Evolutionary conservation across 495 filamentous ascomycete species (phyloP).

Genomic region (Aspergillus cavernicola): DNA sequence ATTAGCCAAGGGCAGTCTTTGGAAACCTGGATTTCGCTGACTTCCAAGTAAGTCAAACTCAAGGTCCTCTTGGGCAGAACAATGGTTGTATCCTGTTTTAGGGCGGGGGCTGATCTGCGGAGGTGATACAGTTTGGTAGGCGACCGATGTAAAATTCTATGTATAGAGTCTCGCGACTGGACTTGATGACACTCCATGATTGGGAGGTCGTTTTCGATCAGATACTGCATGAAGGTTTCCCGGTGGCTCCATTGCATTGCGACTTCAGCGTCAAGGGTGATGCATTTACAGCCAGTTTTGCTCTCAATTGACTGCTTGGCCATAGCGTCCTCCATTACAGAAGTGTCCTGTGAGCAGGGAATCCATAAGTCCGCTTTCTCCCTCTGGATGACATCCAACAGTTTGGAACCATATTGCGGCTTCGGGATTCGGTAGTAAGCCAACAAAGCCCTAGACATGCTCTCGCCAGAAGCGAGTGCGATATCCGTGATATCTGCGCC

Average conservation of each 20-base stretch:
- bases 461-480: slow-evolving; percentile 33
- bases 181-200: slow-evolving; percentile 58
- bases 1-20: slow-evolving; percentile 59
- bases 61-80: slow-evolving; percentile 52
- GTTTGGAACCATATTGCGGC: slow-evolving; percentile 41
- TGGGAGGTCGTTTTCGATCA: slow-evolving; percentile 47
- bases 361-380: slow-evolving; percentile 73
- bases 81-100: slow-evolving; percentile 43
- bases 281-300: slow-evolving; percentile 53
- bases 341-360: slow-evolving; percentile 59
- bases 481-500: slow-evolving; percentile 65
- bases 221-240: slow-evolving; percentile 54
- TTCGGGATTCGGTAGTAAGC: slow-evolving; percentile 52
- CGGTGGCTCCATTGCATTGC: slow-evolving; percentile 55
- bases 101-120: slow-evolving; percentile 53
- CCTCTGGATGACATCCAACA: slow-evolving; percentile 54
- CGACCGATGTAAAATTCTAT: slow-evolving; percentile 52
- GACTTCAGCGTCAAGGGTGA: slow-evolving; percentile 51
- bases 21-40: slow-evolving; percentile 54
- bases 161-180: slow-evolving; percentile 50
- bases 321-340: slow-evolving; percentile 58
- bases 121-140: slow-evolving; percentile 55
- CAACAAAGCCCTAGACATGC: slow-evolving; percentile 44
- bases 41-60: slow-evolving; percentile 49
- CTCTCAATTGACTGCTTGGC: slow-evolving; percentile 60